A percentile compares a stretch with the other conserved stretches of the same genome.
phyloP scores from a whole-genome alignment of 1,284 basidiomycete species.

The Porphyrellus sp. region DNA sequence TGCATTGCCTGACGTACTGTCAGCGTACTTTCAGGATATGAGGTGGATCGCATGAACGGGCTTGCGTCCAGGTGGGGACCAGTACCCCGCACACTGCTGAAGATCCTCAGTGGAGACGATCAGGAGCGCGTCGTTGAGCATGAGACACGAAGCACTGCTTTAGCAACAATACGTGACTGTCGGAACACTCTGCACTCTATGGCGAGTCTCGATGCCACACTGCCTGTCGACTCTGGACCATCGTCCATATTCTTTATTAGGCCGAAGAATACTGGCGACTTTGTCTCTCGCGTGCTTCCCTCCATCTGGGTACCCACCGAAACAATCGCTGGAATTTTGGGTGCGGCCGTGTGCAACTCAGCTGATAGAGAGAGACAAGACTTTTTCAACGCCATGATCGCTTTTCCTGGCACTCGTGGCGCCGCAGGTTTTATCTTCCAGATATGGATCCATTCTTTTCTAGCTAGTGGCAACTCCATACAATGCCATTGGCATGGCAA shows the following conservation, averaged over 20 bases:
- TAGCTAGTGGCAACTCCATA: neutral
- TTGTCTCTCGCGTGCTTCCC: neutral
- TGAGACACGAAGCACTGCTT: neutral
- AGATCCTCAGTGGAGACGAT: neutral
- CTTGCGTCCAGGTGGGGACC: slow-evolving; percentile 1
- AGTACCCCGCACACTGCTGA: neutral
- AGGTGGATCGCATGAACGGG: slow-evolving; percentile 1
- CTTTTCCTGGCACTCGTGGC: neutral
- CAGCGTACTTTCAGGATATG: neutral
- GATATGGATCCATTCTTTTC: neutral
- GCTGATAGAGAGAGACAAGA: neutral
- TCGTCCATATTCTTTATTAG: slow-evolving; percentile 5
- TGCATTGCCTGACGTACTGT: neutral
- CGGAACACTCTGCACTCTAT: neutral
- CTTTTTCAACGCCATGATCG: slow-evolving; percentile 5
- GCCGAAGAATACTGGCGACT: neutral
- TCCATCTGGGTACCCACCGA: neutral
- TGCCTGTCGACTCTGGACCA: neutral
- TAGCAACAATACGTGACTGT: slow-evolving; percentile 1
- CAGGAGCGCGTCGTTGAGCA: neutral
- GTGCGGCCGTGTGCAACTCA: neutral
- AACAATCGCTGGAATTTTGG: neutral
- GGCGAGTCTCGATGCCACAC: neutral
- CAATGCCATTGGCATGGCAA: slow-evolving; percentile 2
- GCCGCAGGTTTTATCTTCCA: slow-evolving; percentile 5